A percentile compares a stretch with the other conserved stretches of the same genome.
Evolutionary conservation across 2,329 filamentous ascomycete genomes (phyloP).

Genomic region (Cordyceps pruinosa): DNA sequence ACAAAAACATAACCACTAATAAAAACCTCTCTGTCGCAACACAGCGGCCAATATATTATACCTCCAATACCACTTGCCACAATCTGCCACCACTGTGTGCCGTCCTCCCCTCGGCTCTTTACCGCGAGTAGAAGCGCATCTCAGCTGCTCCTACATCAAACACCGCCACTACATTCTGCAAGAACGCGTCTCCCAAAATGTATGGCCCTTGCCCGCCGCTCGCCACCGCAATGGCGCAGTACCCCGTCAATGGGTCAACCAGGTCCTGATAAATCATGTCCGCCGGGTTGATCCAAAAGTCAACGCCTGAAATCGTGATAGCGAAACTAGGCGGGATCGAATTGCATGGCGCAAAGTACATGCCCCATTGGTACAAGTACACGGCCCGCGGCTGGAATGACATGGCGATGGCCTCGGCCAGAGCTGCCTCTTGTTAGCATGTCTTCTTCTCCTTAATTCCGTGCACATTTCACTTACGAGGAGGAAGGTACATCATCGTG

Average conservation of each 20-base stretch:
- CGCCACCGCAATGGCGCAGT: conserved; percentile 42
- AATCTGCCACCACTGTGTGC: conserved; percentile 3
- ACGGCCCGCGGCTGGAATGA: conserved; percentile 40
- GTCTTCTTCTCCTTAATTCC: neutral
- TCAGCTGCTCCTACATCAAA: conserved; percentile 41
- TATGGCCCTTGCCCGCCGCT: conserved; percentile 39
- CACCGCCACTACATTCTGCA: conserved; percentile 44
- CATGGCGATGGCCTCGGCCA: conserved; percentile 41
- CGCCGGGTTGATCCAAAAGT: conserved; percentile 41
- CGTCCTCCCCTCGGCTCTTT: neutral
- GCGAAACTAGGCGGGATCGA: conserved; percentile 39
- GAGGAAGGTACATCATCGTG: conserved; percentile 43
- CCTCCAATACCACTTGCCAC: conserved; percentile 5
- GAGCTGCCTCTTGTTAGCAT: conserved; percentile 23
- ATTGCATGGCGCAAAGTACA: conserved; percentile 43
- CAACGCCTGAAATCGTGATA: conserved; percentile 35
- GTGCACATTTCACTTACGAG: conserved; percentile 28
- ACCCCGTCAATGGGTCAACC: conserved; percentile 37
- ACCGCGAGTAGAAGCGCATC: conserved; percentile 35
- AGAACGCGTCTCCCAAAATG: conserved; percentile 43
- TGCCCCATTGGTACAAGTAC: conserved; percentile 40
- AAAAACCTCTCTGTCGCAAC: conserved; percentile 7
- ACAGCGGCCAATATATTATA: conserved; percentile 12
- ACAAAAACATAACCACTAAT: conserved; percentile 12
- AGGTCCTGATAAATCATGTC: conserved; percentile 41